Conservation (phyloP, 495 filamentous ascomycete species). For the Cercophora newfieldiana region DNA sequence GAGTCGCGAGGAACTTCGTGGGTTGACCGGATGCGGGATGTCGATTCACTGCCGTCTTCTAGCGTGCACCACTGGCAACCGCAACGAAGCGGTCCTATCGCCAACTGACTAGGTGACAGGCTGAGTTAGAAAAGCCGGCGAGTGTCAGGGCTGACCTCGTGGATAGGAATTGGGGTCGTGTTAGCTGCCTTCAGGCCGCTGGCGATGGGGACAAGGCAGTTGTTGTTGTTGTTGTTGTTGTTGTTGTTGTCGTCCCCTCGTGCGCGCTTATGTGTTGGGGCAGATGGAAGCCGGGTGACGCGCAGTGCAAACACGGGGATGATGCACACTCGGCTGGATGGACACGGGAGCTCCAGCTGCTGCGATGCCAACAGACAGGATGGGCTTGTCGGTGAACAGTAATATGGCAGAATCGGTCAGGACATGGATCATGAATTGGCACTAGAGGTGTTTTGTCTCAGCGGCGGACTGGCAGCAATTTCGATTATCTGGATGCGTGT, state of each 20-base stretch:
- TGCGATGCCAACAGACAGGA: neutral
- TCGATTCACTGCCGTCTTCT: neutral
- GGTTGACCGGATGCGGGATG: neutral
- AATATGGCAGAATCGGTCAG: neutral
- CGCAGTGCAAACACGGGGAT: neutral
- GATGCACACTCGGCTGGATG: neutral
- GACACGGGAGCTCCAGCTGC: neutral
- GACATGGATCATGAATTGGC: neutral
- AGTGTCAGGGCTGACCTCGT: neutral
- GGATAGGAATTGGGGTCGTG: neutral
- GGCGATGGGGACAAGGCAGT: neutral
- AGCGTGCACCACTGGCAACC: neutral
- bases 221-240: too few species aligned
- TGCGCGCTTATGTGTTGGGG: neutral
- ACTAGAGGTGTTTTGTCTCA: neutral
- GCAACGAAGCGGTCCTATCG: neutral
- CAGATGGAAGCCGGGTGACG: neutral
- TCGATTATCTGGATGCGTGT: neutral
- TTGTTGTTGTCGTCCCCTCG: neutral
- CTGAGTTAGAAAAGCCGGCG: neutral
- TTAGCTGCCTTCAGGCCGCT: too few species aligned
- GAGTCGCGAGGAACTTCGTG: neutral
- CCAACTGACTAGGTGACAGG: neutral
- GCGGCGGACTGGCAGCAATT: neutral
- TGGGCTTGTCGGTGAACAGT: neutral